Base-by-base conservation (phyloP, 176 grass and related monocot genomes). In the Phoenix roebelenii region DNA sequence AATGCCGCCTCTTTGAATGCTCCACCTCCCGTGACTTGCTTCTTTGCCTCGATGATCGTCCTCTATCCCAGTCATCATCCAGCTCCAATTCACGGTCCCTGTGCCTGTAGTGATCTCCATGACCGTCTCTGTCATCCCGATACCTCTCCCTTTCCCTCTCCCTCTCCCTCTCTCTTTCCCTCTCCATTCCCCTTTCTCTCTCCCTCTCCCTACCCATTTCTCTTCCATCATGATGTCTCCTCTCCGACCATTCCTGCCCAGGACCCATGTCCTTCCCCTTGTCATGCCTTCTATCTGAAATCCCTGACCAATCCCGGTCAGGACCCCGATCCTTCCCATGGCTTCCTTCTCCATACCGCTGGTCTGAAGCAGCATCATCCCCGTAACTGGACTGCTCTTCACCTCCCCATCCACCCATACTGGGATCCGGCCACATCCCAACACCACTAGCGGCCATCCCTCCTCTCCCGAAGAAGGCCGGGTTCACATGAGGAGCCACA, bases 401-500 rank as follows among this genome's bases (percentile, higher is more conserved):
- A 32, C 81, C 84, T 51, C 77, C 89, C 85, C 89, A 89, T 18
- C 78, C 72, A 10, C 81, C 81, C 81, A 95, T 88, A 60, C 22
- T 85, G 3, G 85, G 85, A 16, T 95, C 89, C 3, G 85, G 71
- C 85, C 89, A 95, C 89, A 95, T 95, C 15, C 82, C 86, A 63
- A 76, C 66, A 5, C 69, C 75, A 17, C 68, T 84, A 44, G 73
- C 71, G 16, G 58, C 71, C 85, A 88, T 88, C 52, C 78, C 89
- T 0, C 89, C 84, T 20, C 89, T 69, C 16, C 81, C 85, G 59
- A 95, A 89, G 78, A 95, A 95, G 72, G 89, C 81, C 1, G 89
- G 89, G 63, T 95, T 95, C n/a, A 95, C 75, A 82, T 95, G 89
- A 18, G 89, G 85, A 2, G 85, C 89, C 49, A 95, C 85, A 60